phyloP scores from a whole-genome alignment of 164 flowering plant genomes.

The Vitis riparia region DNA sequence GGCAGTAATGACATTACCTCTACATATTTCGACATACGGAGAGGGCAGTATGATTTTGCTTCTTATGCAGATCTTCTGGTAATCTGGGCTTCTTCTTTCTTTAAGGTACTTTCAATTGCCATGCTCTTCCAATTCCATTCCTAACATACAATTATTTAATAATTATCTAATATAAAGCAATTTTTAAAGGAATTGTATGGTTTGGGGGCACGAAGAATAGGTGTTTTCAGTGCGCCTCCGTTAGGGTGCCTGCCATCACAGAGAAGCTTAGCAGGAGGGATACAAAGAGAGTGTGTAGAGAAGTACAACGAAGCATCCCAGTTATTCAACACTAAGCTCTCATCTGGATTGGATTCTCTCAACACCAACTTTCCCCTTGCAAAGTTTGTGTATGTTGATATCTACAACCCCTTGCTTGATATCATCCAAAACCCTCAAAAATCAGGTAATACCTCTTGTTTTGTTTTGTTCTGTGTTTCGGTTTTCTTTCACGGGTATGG shows the following conservation, averaged over 20 bases:
- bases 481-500: no score
- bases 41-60: constrained; percentile 36
- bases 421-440: constrained; percentile 24
- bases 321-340: constrained; percentile 24
- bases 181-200: constrained; percentile 6
- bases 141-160: no score
- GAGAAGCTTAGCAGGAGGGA: constrained; percentile 20
- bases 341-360: background rate
- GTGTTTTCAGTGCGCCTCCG: constrained; percentile 13
- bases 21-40: constrained; percentile 46
- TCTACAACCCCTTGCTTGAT: constrained; percentile 23
- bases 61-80: constrained; percentile 53
- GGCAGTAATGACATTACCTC: constrained; percentile 70
- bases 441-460: constrained; percentile 19
- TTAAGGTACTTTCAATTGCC: constrained; percentile 34
- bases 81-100: constrained; percentile 37
- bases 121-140: background rate
- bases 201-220: constrained; percentile 29
- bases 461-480: background rate
- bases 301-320: constrained; percentile 15
- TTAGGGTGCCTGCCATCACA: constrained; percentile 28
- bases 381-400: constrained; percentile 22
- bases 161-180: no score
- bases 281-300: constrained; percentile 14
- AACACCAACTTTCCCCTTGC: constrained; percentile 8